Evolutionary conservation across 2,329 filamentous ascomycete genomes (phyloP).

Genomic region (Clonostachys sp.): DNA sequence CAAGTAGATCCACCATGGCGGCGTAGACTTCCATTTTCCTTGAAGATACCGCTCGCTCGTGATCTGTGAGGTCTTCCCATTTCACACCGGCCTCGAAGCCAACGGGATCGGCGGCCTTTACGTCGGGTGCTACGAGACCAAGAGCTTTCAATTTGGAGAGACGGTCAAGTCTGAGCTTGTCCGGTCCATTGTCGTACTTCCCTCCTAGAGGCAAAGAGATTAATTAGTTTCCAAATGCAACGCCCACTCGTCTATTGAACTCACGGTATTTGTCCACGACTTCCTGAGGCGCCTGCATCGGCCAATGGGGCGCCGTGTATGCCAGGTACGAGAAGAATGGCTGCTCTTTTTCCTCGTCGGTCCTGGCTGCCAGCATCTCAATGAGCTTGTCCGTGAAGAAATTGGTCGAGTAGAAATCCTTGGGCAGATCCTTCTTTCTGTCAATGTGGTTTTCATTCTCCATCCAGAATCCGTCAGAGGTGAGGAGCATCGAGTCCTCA

Average conservation of each 20-base stretch:
- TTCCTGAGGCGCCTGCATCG: slow-evolving; percentile 51
- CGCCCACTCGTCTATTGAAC: too few relatives aligned
- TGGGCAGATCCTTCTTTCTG: slow-evolving; percentile 25
- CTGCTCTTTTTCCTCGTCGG: slow-evolving; percentile 13
- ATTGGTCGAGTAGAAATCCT: slow-evolving; percentile 40
- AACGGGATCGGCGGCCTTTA: background rate
- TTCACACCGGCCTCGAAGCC: background rate
- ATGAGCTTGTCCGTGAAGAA: slow-evolving; percentile 38
- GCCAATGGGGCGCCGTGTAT: slow-evolving; percentile 61
- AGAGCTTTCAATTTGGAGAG: slow-evolving; percentile 49
- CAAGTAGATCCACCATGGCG: slow-evolving; percentile 60
- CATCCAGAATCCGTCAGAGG: slow-evolving; percentile 18
- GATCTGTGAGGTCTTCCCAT: too few relatives aligned
- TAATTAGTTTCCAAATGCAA: too few relatives aligned
- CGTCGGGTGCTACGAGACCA: slow-evolving; percentile 35
- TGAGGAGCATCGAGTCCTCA: slow-evolving; percentile 12
- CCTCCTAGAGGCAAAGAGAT: slow-evolving; percentile 18
- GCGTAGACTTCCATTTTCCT: slow-evolving; percentile 38
- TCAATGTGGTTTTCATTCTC: slow-evolving; percentile 1
- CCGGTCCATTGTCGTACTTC: slow-evolving; percentile 56
- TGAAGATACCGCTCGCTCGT: background rate
- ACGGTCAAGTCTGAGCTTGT: slow-evolving; percentile 45
- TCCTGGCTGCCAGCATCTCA: slow-evolving; percentile 25
- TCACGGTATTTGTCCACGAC: slow-evolving; percentile 47
- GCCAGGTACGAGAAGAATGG: slow-evolving; percentile 18